phyloP scores from a whole-genome alignment of 371 early-diverging fungal species.

The Apophysomyces sp. region DNA sequence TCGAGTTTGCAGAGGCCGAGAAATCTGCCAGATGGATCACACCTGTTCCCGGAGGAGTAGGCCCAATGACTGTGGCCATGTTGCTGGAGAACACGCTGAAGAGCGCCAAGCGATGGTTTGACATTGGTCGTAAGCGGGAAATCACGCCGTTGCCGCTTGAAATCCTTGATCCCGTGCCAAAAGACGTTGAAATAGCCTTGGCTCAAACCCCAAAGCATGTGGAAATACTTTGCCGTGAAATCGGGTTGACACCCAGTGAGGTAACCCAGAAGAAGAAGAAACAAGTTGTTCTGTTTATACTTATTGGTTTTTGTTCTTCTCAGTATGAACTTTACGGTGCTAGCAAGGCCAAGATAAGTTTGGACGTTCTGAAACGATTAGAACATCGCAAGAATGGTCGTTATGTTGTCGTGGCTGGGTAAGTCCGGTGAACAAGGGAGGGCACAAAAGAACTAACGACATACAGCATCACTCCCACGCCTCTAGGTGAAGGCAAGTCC shows the following conservation, averaged over 20 bases:
- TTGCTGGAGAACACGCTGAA: constrained; percentile 81
- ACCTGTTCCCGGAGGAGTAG: constrained; percentile 96
- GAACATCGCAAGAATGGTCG: constrained; percentile 73
- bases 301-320: not conserved
- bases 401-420: constrained; percentile 92
- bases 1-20: constrained; percentile 73
- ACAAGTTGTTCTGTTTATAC: not conserved
- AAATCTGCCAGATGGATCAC: constrained; percentile 79
- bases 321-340: constrained; percentile 85
- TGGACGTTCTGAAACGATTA: constrained; percentile 78
- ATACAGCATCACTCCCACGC: constrained; percentile 87
- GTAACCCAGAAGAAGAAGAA: constrained; percentile 15
- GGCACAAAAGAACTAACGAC: not conserved
- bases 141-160: constrained; percentile 62
- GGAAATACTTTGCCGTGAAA: constrained; percentile 71
- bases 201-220: constrained; percentile 83
- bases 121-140: constrained; percentile 43
- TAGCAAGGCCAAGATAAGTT: constrained; percentile 83
- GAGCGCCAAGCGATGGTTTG: constrained; percentile 73
- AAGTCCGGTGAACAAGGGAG: constrained; percentile 1
- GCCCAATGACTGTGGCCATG: constrained; percentile 98
- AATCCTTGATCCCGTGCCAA: constrained; percentile 74
- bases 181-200: constrained; percentile 91
- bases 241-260: constrained; percentile 67
- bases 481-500: constrained; percentile 96